phyloP scores from a whole-genome alignment of 805 yeast species.

The Wickerhamiella alocasiicola region DNA sequence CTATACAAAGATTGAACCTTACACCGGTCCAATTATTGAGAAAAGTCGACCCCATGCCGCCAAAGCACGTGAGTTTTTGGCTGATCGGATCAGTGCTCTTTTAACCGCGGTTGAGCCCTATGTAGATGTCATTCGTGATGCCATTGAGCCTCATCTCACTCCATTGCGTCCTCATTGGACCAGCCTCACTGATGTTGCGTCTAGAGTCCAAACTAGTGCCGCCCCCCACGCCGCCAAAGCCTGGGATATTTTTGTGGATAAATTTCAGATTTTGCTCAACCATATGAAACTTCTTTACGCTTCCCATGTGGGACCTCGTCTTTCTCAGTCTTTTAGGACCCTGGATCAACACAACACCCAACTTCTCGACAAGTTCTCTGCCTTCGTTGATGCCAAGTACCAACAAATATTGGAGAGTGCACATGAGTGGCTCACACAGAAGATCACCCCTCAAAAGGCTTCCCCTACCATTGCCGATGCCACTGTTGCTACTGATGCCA shows the following conservation, averaged over 20 bases:
- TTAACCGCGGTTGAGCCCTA: background rate
- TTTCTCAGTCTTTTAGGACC: background rate
- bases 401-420: background rate
- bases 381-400: background rate
- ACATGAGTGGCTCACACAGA: background rate
- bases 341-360: background rate
- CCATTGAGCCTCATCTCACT: conserved; percentile 1
- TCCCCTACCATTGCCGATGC: conserved; percentile 2
- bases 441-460: background rate
- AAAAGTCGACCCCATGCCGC: background rate
- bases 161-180: conserved; percentile 2
- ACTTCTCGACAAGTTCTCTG: background rate
- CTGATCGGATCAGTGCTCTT: background rate
- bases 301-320: background rate
- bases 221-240: background rate
- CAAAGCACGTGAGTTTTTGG: background rate
- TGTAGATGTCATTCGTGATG: background rate
- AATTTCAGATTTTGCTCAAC: background rate
- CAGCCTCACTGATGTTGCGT: background rate
- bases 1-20: conserved; percentile 5
- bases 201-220: background rate
- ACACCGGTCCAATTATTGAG: background rate
- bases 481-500: conserved; percentile 3
- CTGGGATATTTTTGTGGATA: background rate
- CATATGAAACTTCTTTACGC: background rate